Conservation (phyloP, 73 alveolate genomes). For the Uronychia setigera region DNA sequence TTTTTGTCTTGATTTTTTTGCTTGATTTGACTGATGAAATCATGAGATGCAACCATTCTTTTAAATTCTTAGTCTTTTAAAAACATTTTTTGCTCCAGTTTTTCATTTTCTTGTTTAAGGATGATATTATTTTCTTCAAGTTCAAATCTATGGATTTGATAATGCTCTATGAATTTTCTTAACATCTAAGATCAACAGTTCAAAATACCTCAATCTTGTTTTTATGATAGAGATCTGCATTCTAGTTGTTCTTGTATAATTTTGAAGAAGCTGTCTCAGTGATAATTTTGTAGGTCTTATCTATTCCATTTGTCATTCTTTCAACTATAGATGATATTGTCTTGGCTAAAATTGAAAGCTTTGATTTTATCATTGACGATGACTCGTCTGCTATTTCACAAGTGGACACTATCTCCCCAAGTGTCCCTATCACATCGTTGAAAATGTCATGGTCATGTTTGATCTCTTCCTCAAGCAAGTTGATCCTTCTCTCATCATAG, state of each 20-base stretch:
- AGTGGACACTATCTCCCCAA: not conserved
- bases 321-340: not conserved
- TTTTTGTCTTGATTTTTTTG: not conserved
- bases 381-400: not conserved
- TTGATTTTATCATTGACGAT: not conserved
- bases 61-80: not conserved
- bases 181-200: not conserved
- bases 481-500: not conserved
- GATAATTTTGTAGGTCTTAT: not conserved
- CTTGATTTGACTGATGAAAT: not conserved
- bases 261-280: not conserved
- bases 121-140: not conserved
- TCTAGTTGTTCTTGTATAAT: not conserved
- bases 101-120: not conserved
- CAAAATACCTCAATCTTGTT: not conserved
- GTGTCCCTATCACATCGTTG: not conserved
- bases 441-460: not conserved
- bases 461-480: not conserved
- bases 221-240: not conserved
- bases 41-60: not conserved
- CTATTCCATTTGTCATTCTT: not conserved
- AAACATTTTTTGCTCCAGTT: not conserved
- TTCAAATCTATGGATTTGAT: not conserved
- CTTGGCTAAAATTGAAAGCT: not conserved
- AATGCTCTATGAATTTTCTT: not conserved